These are phyloP conservation scores for Botryotinia narcissicola DNA, from an alignment of 2,329 filamentous ascomycete species.

Conservation along the genomic window DNA sequence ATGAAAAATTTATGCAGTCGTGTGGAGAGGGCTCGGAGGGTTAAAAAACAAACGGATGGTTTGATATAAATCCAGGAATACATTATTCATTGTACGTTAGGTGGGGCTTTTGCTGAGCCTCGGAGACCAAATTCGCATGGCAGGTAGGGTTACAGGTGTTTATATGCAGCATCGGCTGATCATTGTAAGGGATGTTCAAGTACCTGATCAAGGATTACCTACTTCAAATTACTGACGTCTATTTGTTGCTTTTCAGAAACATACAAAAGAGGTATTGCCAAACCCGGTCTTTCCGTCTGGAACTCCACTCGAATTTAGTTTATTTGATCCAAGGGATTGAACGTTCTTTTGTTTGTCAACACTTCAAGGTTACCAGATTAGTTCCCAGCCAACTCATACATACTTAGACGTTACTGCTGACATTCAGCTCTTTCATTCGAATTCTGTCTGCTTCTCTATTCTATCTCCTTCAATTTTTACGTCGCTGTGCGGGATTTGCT, in stretches of 20 bases:
- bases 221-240: neutral
- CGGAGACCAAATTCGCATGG: neutral
- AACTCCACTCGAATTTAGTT: slow-evolving; percentile 3
- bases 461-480: neutral
- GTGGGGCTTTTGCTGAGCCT: neutral
- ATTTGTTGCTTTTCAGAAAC: neutral
- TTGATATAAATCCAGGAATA: neutral
- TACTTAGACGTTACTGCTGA: slow-evolving; percentile 8
- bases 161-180: slow-evolving; percentile 8
- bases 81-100: neutral
- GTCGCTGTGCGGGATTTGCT: slow-evolving; percentile 18
- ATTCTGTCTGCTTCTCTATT: neutral
- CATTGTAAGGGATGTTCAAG: neutral
- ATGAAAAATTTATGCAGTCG: neutral
- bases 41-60: neutral
- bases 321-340: slow-evolving; percentile 2
- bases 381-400: slow-evolving; percentile 14
- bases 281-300: slow-evolving; percentile 12
- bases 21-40: neutral
- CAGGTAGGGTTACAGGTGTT: neutral
- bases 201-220: slow-evolving; percentile 1
- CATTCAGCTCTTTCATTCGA: slow-evolving; percentile 12
- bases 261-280: neutral
- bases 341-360: neutral
- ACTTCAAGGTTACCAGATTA: neutral